Evolutionary conservation across 768 basidiomycete genomes (phyloP), one percentile per base, ranked within the genome.

Genomic region (Zangia roseola): DNA sequence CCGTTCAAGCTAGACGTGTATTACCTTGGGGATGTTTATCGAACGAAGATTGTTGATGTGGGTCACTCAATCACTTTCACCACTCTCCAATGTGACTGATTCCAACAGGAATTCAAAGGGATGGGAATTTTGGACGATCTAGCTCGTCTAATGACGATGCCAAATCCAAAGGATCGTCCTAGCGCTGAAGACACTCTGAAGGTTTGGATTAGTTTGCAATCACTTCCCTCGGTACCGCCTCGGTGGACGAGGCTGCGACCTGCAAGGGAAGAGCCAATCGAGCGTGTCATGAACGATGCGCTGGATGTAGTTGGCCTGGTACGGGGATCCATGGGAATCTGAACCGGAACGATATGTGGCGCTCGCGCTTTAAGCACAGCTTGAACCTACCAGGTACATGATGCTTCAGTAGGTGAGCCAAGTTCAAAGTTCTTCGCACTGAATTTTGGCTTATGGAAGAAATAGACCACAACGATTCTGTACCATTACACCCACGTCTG

Each of bases 1-100:
- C 61, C 65, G 0, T 70, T 63, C 54, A 67, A 63, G 40, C 21
- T 62, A 1, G 69, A 70, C 20, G 45, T 70, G 0, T 66, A 56
- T 45, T 61, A 57, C 1, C 54, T 67, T 1, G 68, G 65, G 3
- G 50, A 63, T 19, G 26, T 67, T 6, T 62, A 61, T 24, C 37
- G 49, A 16, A 49, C 45, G 6, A 53, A 60, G 20, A 54, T 64
- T n/a, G 51, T 53, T 2, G 43, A 57, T 2, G 51, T 52, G 20
- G 17, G 55, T 52, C 26, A n/a, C 3, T 4, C 13, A 7, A 37
- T 6, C 14, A 8, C 6, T 26, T 17, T 9, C 10, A 8, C 10
- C 10, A 3, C 10, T 2, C 26, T 30, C 30, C 12, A 12, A 12
- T 30, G 1, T 30, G 12, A 30, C 12, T 1, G 12, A 0, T 17